These are phyloP conservation scores for Echites panduratus DNA, from an alignment of 257 asterid genomes.

Conservation along the genomic window DNA sequence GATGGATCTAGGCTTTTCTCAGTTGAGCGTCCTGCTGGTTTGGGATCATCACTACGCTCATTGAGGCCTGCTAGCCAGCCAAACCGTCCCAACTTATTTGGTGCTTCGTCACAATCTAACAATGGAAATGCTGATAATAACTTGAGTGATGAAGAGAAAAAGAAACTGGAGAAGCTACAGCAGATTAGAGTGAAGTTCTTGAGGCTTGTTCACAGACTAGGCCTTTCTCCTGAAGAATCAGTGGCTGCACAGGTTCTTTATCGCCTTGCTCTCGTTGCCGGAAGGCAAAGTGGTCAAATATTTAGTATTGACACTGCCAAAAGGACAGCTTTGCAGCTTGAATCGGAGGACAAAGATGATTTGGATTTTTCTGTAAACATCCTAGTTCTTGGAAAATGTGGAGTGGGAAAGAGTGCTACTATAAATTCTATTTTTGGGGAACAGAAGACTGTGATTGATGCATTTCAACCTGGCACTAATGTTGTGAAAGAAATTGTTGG, in stretches of 20 bases:
- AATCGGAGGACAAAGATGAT: constrained; percentile 44
- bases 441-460: constrained; percentile 60
- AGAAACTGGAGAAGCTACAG: constrained; percentile 77
- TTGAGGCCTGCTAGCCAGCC: constrained; percentile 55
- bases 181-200: constrained; percentile 68
- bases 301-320: constrained; percentile 77
- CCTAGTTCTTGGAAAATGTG: constrained; percentile 83
- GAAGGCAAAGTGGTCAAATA: constrained; percentile 60
- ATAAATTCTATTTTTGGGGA: constrained; percentile 78
- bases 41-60: constrained; percentile 84
- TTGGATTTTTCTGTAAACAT: constrained; percentile 72
- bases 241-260: constrained; percentile 83
- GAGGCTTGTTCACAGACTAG: constrained; percentile 80
- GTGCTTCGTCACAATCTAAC: constrained; percentile 34
- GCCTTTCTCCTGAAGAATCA: constrained; percentile 72
- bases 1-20: constrained; percentile 94
- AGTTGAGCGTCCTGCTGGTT: constrained; percentile 89
- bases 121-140: constrained; percentile 52
- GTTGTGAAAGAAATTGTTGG: constrained; percentile 52
- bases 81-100: constrained; percentile 50
- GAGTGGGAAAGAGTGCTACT: constrained; percentile 93
- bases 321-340: constrained; percentile 63
- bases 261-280: constrained; percentile 69
- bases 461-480: constrained; percentile 65
- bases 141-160: constrained; percentile 83